These are phyloP conservation scores for Phytopythium montanum DNA, from an alignment of 352 stramenopile genomes.

Conservation along the genomic window DNA sequence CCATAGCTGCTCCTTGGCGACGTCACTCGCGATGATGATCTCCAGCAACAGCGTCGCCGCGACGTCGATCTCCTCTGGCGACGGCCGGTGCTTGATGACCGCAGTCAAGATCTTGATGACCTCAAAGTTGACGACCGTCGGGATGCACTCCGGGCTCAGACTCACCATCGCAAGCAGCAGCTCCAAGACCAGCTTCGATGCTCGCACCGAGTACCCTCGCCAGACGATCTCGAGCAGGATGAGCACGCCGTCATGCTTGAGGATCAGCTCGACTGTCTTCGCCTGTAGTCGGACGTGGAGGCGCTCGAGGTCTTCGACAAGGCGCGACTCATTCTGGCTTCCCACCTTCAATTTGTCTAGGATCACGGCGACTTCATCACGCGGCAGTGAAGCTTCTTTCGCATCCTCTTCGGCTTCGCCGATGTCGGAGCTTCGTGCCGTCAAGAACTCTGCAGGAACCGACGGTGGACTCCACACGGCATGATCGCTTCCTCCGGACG, in stretches of 20 bases:
- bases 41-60: constrained; percentile 48
- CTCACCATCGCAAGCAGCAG: constrained; percentile 33
- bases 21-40: constrained; percentile 35
- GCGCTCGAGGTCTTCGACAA: constrained; percentile 29
- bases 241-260: constrained; percentile 37
- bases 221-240: constrained; percentile 43
- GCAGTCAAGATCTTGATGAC: constrained; percentile 41
- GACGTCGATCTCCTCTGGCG: constrained; percentile 42
- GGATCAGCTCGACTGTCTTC: constrained; percentile 23
- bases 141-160: constrained; percentile 33
- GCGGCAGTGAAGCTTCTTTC: not conserved
- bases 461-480: not conserved
- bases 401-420: constrained; percentile 22
- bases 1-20: constrained; percentile 41
- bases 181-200: constrained; percentile 33
- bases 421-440: constrained; percentile 25
- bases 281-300: constrained; percentile 29
- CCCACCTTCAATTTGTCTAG: constrained; percentile 24
- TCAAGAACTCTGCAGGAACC: constrained; percentile 29
- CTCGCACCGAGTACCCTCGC: constrained; percentile 28
- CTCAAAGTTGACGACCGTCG: constrained; percentile 36
- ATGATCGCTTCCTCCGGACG: constrained; percentile 4
- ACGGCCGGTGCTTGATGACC: constrained; percentile 36
- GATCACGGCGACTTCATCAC: constrained; percentile 15
- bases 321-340: constrained; percentile 18